Conservation (phyloP, 2,329 filamentous ascomycete genomes). For the Eutypa lata region DNA sequence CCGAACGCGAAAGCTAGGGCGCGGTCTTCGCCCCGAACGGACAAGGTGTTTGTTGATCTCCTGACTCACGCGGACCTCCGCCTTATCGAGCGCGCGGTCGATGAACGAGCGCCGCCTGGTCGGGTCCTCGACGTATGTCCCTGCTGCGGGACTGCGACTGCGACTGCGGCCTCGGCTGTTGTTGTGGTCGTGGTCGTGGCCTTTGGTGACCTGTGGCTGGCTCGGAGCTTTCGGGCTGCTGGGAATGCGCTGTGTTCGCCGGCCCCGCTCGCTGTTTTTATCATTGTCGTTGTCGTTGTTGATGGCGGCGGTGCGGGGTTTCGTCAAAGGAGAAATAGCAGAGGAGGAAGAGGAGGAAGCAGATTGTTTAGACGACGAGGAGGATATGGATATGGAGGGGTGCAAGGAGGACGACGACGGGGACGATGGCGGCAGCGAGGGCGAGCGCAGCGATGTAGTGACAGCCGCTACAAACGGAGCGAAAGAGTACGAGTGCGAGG, state of each 20-base stretch:
- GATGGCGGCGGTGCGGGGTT: too few relatives aligned
- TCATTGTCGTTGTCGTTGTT: too few relatives aligned
- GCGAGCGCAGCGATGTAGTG: background rate
- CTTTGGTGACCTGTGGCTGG: too few relatives aligned
- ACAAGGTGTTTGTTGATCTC: constrained; percentile 12
- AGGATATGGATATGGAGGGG: background rate
- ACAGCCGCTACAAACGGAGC: background rate
- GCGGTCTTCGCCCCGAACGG: constrained; percentile 7
- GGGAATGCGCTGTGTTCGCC: background rate
- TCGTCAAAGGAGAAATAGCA: too few relatives aligned
- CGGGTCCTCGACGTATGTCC: constrained; percentile 7
- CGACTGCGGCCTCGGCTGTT: background rate
- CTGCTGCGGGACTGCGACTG: constrained; percentile 10
- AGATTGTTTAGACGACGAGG: too few relatives aligned
- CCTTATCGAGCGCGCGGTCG: constrained; percentile 7
- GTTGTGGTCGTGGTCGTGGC: background rate
- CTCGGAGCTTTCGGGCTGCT: too few relatives aligned
- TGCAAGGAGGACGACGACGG: background rate
- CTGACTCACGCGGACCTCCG: constrained; percentile 5
- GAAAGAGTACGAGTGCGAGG: background rate
- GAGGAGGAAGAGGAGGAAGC: too few relatives aligned
- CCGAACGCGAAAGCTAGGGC: constrained; percentile 14
- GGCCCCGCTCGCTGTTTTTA: too few relatives aligned
- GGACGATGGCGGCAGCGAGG: background rate
- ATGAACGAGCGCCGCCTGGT: constrained; percentile 12